Percentiles rank a stretch among this genome's conserved stretches.
These are phyloP conservation scores for Primulina huaijiensis DNA, from an alignment of 257 asterid species.

Conservation along the genomic window DNA sequence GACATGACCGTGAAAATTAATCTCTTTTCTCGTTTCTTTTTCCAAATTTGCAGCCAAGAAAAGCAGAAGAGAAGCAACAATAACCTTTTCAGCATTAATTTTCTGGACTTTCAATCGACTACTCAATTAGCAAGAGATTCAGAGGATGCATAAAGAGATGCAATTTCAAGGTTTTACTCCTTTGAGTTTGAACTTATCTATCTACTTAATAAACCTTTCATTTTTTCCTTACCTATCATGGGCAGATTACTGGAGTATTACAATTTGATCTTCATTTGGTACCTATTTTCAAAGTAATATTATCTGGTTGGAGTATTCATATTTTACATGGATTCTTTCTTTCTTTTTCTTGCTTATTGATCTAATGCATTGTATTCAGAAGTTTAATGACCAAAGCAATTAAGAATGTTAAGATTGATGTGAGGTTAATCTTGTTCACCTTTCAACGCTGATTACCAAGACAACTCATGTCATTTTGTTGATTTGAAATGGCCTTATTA, in stretches of 20 bases:
- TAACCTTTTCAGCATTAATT: slow-evolving; percentile 23
- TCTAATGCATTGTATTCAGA: background rate
- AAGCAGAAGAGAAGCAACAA: slow-evolving; percentile 58
- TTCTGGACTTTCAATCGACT: slow-evolving; percentile 15
- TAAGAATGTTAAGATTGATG: background rate
- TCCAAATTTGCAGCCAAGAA: slow-evolving; percentile 53
- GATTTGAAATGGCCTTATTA: background rate
- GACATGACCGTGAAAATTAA: background rate
- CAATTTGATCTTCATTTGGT: background rate
- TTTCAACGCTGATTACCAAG: too few relatives aligned
- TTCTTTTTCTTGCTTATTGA: background rate
- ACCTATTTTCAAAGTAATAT: background rate
- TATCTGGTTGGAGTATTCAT: background rate
- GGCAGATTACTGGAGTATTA: background rate
- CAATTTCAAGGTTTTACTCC: background rate
- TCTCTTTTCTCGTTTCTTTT: background rate
- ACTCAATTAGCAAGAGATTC: slow-evolving; percentile 13
- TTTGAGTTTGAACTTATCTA: slow-evolving; percentile 1
- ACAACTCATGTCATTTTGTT: background rate
- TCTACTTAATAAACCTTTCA: slow-evolving; percentile 1
- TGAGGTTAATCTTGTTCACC: background rate
- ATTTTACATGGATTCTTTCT: background rate
- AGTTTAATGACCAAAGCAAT: background rate
- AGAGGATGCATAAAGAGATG: slow-evolving; percentile 3
- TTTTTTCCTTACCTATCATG: background rate